Evolutionary conservation across 371 early-diverging fungal species (phyloP), one percentile per base, ranked within the genome.

Genomic region (Mycotypha africana): DNA sequence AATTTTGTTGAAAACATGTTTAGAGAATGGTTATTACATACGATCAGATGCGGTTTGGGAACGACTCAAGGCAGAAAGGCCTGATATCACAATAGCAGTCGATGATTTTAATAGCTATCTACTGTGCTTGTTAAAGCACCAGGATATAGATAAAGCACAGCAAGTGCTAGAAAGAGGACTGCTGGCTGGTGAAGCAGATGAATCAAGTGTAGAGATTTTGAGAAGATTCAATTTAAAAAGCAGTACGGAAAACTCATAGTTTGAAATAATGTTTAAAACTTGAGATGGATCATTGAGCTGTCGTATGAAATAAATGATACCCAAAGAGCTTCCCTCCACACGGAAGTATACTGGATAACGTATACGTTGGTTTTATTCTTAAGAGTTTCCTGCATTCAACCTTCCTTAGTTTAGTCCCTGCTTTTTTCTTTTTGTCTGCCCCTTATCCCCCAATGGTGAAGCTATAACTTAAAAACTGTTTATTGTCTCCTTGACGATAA

Each of bases 101-200:
- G 56, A 60, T n/a, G 61, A 65, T 38, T 70, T 64, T 19, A 70
- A 66, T 23, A 52, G 53, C 54, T 69, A 33, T 28, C 30, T 37
- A 30, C 9, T 24, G 12, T 36, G 45, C 12, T 1, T 49, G 11
- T 36, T 43, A 6, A 42, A 32, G 30, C 12, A 30, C 15, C 24
- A 25, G 8, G 24, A 43, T 22, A 20, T 24, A 11, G 30, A 45
- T 6, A 38, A 28, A 22, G 45, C 38, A 25, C 9, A 45, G 5
- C 16, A 17, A 7, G n/a, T 46, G 23, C 2, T 46, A 35, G 16
- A 30, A 3, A 33, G 22, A 26, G 53, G 47, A 14, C n/a, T n/a
- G n/a, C n/a, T n/a, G n/a, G n/a, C n/a, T n/a, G n/a, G n/a, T n/a
- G 30, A 35, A 21, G 53, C 47, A 2, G 19, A 52, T 52, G 47